Percentiles rank a stretch among this genome's conserved stretches.
Conservation (phyloP, 306 rosid species). For the Senna tora region DNA sequence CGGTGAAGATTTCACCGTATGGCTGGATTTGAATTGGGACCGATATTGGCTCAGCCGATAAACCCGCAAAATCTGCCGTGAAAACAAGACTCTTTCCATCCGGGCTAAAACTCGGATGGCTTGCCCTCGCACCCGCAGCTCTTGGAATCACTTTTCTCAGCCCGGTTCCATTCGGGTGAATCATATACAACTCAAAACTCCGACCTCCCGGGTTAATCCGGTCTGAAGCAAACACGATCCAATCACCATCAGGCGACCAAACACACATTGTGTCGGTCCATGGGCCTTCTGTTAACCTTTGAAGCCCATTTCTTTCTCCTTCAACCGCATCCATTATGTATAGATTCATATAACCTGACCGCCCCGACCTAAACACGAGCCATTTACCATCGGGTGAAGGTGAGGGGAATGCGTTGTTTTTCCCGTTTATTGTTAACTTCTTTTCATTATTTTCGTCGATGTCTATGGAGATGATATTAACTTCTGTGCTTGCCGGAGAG, state of each 20-base stretch:
- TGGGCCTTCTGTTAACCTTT: slow-evolving; percentile 61
- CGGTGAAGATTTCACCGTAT: slow-evolving; percentile 75
- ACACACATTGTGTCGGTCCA: slow-evolving; percentile 90
- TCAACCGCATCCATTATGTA: slow-evolving; percentile 70
- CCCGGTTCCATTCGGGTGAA: slow-evolving; percentile 82
- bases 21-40: slow-evolving; percentile 81
- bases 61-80: slow-evolving; percentile 68
- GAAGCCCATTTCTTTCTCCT: slow-evolving; percentile 60
- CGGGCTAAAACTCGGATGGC: slow-evolving; percentile 82
- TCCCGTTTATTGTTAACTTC: slow-evolving; percentile 64
- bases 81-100: slow-evolving; percentile 65
- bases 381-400: slow-evolving; percentile 76
- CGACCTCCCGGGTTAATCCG: slow-evolving; percentile 66
- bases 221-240: slow-evolving; percentile 83
- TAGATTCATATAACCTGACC: slow-evolving; percentile 67
- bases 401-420: slow-evolving; percentile 86
- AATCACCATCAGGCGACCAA: slow-evolving; percentile 88
- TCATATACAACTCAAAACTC: slow-evolving; percentile 66
- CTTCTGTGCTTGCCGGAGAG: slow-evolving; percentile 61
- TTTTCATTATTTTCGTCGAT: slow-evolving; percentile 45
- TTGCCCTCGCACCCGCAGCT: slow-evolving; percentile 69
- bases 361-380: slow-evolving; percentile 83
- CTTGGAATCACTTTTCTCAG: slow-evolving; percentile 65
- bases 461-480: slow-evolving; percentile 64
- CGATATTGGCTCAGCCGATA: slow-evolving; percentile 91